A percentile compares a stretch with the other conserved stretches of the same genome.
Conservation (phyloP, 2,329 filamentous ascomycete genomes). For the Phyllosticta citribraziliensis region DNA sequence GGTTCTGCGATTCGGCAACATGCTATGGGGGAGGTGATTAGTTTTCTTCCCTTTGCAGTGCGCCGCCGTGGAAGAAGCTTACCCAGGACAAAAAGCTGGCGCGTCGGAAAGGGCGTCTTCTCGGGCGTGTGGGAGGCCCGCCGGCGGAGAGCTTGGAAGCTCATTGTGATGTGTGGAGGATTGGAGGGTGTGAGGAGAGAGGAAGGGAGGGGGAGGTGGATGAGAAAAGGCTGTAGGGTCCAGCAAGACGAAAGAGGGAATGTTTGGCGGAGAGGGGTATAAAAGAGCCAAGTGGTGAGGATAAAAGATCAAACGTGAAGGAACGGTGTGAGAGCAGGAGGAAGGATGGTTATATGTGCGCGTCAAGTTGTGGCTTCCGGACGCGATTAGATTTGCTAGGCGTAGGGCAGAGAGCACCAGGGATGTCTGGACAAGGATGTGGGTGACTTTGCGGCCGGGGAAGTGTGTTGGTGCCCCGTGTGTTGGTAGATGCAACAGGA, state of each 20-base stretch:
- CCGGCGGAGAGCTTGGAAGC: slow-evolving; percentile 7
- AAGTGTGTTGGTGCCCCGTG: slow-evolving; percentile 6
- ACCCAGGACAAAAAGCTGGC: slow-evolving; percentile 49
- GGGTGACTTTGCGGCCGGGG: slow-evolving; percentile 5
- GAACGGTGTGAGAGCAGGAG: neutral
- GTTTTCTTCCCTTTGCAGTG: neutral
- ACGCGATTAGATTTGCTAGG: slow-evolving; percentile 11
- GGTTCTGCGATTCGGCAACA: slow-evolving; percentile 95
- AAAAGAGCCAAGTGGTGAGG: neutral
- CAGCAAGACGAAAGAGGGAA: neutral
- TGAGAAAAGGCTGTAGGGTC: neutral
- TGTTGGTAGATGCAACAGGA: slow-evolving; percentile 9
- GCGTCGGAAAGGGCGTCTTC: slow-evolving; percentile 43
- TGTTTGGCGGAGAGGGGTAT: neutral
- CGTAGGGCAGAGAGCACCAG: slow-evolving; percentile 10
- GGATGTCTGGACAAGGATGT: slow-evolving; percentile 10
- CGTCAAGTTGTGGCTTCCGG: slow-evolving; percentile 10
- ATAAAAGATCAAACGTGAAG: slow-evolving; percentile 4
- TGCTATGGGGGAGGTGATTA: slow-evolving; percentile 40
- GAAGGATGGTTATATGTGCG: slow-evolving; percentile 10
- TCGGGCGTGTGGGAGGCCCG: slow-evolving; percentile 5
- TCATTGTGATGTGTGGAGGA: slow-evolving; percentile 4
- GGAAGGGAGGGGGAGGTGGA: neutral
- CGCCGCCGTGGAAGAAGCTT: slow-evolving; percentile 16
- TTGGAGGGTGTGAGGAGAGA: neutral